Evolutionary conservation across 768 basidiomycete genomes (phyloP), one percentile per base, ranked within the genome.

Genomic region (Royoungia palumana): DNA sequence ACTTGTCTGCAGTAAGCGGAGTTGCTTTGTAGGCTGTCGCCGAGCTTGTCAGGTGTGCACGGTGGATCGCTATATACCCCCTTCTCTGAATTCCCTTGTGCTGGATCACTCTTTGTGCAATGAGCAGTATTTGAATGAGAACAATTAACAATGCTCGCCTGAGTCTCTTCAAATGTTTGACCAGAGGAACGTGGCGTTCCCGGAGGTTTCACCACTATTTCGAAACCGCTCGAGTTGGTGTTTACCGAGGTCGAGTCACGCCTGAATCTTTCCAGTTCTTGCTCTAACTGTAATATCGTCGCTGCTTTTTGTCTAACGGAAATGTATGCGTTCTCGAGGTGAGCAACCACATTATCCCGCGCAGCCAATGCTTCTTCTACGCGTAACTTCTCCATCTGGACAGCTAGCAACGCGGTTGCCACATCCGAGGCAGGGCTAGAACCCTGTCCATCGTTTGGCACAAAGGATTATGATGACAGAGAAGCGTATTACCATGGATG

Each of bases 261-360:
- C 24, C 59, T 60, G 40, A 59, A 56, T 34, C 53, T 52, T 42
- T 72, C 67, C 34, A 74, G 55, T 45, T 72, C 72, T 46, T 69
- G 67, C 53, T 79, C 74, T 37, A 85, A 61, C 7, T 63, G 70
- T 28, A 76, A 71, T 49, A 87, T 76, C 7, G 70, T 61, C 19
- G 72, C 70, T 2, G 75, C 72, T 65, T 87, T 86, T 60, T 83
- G 75, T n/a, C 76, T 75, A 55, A 87, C 69, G 0, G 81, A 80
- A 13, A 69, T 61, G 58, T 81, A 84, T 10, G 83, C 83, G 39
- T 80, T 76, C 27, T 76, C 71, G 12, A 89, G 74, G 25, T 78
- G 78, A 35, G 76, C 66, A 2, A 85, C 76, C 14, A 75, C 78
- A 25, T 73, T 75, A 58, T 89, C 86, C 35, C 86, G 79, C 25